Percentiles rank a stretch among this genome's conserved stretches.
Conservation (phyloP, 2,329 filamentous ascomycete species). For the Cladosporium colombiae region DNA sequence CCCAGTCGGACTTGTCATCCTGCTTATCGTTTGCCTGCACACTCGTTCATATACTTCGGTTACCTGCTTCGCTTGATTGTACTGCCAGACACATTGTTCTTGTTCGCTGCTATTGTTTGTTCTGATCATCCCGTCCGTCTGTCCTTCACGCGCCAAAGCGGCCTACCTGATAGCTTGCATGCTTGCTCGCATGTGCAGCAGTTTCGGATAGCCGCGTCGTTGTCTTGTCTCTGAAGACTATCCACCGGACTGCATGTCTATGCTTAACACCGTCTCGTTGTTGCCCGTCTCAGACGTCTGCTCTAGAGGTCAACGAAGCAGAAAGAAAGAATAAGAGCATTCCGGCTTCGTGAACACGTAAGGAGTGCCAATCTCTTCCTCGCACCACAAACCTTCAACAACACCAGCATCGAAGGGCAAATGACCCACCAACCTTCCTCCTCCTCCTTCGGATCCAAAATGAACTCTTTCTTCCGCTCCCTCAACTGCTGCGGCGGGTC, state of each 20-base stretch:
- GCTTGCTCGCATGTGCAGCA: not conserved
- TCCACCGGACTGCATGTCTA: not conserved
- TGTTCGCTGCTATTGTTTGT: not conserved
- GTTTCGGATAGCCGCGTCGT: not conserved
- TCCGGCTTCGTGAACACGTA: not conserved
- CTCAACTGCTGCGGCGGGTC: slow-evolving; percentile 21
- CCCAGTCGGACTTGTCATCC: slow-evolving; percentile 1
- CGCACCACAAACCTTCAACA: not conserved
- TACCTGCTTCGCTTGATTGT: not conserved
- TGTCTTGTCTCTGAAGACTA: slow-evolving; percentile 3
- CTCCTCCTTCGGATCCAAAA: slow-evolving; percentile 9
- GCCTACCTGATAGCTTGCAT: slow-evolving; percentile 1
- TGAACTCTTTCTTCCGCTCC: slow-evolving; percentile 19
- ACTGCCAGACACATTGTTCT: not conserved
- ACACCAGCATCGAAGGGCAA: not conserved
- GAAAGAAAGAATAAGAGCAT: not conserved
- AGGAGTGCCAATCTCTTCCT: not conserved
- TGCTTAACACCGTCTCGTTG: not conserved
- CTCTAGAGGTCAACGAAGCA: not conserved
- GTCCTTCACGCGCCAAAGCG: not conserved
- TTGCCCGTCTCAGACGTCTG: slow-evolving; percentile 4
- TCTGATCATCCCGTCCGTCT: not conserved
- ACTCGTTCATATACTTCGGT: slow-evolving; percentile 10
- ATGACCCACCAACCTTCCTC: not conserved
- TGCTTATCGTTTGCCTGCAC: not conserved